Conservation (phyloP, 1,284 basidiomycete species). For the Waitea zeae region DNA sequence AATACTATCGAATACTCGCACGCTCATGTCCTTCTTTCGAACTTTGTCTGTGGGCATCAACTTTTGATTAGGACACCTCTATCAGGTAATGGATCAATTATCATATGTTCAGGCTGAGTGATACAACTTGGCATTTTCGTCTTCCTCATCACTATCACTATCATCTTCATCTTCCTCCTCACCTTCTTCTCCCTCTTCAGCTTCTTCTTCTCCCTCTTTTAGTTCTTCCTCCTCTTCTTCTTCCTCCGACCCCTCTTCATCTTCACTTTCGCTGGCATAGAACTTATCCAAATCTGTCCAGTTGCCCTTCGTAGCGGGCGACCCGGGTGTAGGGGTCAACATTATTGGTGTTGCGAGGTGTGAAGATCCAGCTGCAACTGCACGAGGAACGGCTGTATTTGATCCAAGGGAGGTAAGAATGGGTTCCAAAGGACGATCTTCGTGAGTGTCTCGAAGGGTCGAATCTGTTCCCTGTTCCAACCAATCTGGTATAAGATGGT, state of each 20-base stretch:
- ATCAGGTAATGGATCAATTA: too few relatives aligned
- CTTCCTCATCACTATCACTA: too few relatives aligned
- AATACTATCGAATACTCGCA: too few relatives aligned
- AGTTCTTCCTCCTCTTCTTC: constrained; percentile 14
- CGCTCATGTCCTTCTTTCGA: too few relatives aligned
- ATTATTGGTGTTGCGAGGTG: constrained; percentile 22
- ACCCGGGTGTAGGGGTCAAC: constrained; percentile 33
- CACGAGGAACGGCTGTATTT: constrained; percentile 6
- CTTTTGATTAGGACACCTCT: too few relatives aligned
- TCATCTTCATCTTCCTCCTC: constrained; percentile 14
- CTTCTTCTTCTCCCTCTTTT: constrained; percentile 12
- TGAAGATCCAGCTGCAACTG: constrained; percentile 8
- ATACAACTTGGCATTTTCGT: too few relatives aligned
- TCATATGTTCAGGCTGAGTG: too few relatives aligned
- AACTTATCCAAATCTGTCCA: constrained; percentile 56
- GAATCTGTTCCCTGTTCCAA: constrained; percentile 18
- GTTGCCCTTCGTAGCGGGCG: constrained; percentile 20
- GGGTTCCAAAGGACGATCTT: constrained; percentile 23
- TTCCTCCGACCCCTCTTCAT: constrained; percentile 13
- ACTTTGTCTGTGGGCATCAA: too few relatives aligned
- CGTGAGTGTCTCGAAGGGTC: constrained; percentile 27
- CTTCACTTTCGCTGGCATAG: constrained; percentile 25
- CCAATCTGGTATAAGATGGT: constrained; percentile 19
- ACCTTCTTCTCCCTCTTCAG: constrained; percentile 11
- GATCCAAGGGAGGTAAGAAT: constrained; percentile 14